Evolutionary conservation across 768 basidiomycete genomes (phyloP).

Genomic region (Suillus occidentalis): DNA sequence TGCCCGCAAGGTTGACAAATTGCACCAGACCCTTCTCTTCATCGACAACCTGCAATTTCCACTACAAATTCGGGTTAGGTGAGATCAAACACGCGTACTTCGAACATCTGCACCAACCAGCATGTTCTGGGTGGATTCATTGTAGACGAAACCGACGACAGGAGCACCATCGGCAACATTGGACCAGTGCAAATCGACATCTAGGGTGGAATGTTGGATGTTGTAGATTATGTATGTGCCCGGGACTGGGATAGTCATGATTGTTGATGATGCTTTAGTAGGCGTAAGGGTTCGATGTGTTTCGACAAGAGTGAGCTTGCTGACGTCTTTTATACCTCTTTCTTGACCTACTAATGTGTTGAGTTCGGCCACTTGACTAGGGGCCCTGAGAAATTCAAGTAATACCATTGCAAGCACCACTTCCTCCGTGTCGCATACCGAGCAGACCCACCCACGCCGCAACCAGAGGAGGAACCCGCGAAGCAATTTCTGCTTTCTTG

Average conservation of each 20-base stretch:
- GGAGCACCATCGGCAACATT: background rate
- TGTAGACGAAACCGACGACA: background rate
- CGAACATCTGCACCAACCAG: background rate
- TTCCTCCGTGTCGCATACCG: background rate
- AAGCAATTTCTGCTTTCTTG: background rate
- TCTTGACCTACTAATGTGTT: background rate
- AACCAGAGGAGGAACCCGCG: background rate
- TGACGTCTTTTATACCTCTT: background rate
- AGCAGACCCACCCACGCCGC: background rate
- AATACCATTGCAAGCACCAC: background rate
- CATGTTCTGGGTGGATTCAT: background rate
- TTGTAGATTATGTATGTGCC: slow-evolving; percentile 1
- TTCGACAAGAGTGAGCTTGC: background rate
- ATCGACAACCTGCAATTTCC: background rate
- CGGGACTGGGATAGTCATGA: background rate
- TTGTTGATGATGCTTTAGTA: background rate
- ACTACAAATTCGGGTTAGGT: background rate
- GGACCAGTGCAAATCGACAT: background rate
- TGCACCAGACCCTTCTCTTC: background rate
- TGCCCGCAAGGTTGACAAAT: background rate
- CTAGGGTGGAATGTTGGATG: background rate
- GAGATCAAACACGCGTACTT: background rate
- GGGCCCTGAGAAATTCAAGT: background rate
- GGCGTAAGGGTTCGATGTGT: background rate
- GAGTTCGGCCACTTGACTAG: too few species aligned